These are phyloP conservation scores for Botryobasidium botryosum DNA, from an alignment of 768 basidiomycete genomes.

Conservation along the genomic window DNA sequence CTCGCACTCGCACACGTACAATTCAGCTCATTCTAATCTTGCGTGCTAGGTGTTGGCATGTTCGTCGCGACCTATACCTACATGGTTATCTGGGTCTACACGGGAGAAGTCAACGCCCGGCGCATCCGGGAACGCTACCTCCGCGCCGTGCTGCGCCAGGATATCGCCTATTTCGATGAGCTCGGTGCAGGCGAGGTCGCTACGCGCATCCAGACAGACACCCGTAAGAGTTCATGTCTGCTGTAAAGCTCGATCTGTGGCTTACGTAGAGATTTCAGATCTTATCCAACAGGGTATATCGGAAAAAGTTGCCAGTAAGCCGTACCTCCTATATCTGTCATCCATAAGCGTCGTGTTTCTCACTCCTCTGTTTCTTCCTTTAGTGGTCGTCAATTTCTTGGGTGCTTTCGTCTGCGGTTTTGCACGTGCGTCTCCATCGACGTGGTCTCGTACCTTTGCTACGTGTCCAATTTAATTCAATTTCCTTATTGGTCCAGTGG, in stretches of 20 bases:
- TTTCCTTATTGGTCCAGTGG: too few species aligned
- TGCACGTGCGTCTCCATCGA: too few species aligned
- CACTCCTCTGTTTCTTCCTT: background rate
- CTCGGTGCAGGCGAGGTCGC: conserved; percentile 30
- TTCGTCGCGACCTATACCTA: conserved; percentile 56
- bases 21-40: too few species aligned
- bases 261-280: conserved; percentile 12
- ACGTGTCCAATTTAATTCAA: too few species aligned
- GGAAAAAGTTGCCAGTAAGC: conserved; percentile 22
- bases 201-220: conserved; percentile 25
- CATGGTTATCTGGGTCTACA: conserved; percentile 34
- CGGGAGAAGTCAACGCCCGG: conserved; percentile 24
- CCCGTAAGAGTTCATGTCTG: conserved; percentile 1
- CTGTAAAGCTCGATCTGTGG: background rate
- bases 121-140: conserved; percentile 26
- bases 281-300: conserved; percentile 26
- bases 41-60: conserved; percentile 54
- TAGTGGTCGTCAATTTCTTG: conserved; percentile 13
- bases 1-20: too few species aligned
- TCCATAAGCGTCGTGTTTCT: background rate
- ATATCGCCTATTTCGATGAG: conserved; percentile 28
- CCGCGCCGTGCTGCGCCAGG: conserved; percentile 25
- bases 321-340: conserved; percentile 7
- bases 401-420: conserved; percentile 24
- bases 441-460: too few species aligned